Conservation (phyloP, 2,329 filamentous ascomycete species). For the Xylariomycetidae sp. region DNA sequence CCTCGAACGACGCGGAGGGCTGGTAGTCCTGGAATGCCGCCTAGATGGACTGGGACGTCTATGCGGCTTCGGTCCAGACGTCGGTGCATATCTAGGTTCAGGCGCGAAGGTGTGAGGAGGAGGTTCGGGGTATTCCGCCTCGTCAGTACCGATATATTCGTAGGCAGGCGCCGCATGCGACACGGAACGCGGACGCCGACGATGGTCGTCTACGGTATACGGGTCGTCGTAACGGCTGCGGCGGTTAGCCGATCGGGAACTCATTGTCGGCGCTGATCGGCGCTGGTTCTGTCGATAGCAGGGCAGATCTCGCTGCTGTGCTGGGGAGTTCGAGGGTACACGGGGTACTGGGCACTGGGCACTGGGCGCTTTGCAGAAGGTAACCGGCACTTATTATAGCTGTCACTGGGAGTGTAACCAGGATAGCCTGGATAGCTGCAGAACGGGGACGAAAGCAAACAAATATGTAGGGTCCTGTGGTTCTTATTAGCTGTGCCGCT, state of each 20-base stretch:
- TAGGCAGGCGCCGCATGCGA: slow-evolving; percentile 11
- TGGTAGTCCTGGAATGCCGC: slow-evolving; percentile 17
- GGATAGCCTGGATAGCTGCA: too few relatives aligned
- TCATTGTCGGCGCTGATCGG: slow-evolving; percentile 14
- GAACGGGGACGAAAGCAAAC: too few relatives aligned
- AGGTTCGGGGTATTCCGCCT: slow-evolving; percentile 9
- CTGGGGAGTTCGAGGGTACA: too few relatives aligned
- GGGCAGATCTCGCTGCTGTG: too few relatives aligned
- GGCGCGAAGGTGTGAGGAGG: slow-evolving; percentile 12
- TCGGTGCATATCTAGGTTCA: too few relatives aligned
- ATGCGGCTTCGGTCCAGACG: slow-evolving; percentile 8
- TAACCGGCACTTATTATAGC: too few relatives aligned
- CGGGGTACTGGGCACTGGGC: too few relatives aligned
- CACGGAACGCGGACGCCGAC: slow-evolving; percentile 17
- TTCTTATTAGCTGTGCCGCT: too few relatives aligned
- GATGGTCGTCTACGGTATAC: slow-evolving; percentile 23
- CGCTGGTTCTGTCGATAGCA: too few relatives aligned
- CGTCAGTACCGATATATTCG: slow-evolving; percentile 25
- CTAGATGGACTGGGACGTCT: slow-evolving; percentile 11
- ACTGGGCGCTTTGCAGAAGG: too few relatives aligned
- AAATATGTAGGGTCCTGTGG: too few relatives aligned
- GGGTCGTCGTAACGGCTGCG: slow-evolving; percentile 22
- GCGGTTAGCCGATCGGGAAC: slow-evolving; percentile 17
- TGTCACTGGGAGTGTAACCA: too few relatives aligned
- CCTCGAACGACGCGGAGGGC: slow-evolving; percentile 19